phyloP scores from a whole-genome alignment of 1,284 basidiomycete species.

The Trichosporon faecale region DNA sequence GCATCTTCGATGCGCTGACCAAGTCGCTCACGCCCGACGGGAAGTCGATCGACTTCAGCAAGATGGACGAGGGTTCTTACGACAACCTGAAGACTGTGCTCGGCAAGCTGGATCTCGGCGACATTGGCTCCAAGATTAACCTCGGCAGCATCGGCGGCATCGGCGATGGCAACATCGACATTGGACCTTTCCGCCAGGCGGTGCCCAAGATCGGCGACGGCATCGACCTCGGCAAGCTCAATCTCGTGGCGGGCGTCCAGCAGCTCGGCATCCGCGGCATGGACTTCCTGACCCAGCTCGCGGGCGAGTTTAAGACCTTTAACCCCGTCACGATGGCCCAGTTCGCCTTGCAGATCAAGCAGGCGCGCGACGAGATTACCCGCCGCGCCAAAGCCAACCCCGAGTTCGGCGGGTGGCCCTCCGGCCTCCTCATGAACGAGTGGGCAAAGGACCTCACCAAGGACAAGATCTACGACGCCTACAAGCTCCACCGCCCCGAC shows the following conservation, averaged over 20 bases:
- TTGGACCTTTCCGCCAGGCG: not conserved
- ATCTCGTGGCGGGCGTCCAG: not conserved
- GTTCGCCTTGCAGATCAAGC: not conserved
- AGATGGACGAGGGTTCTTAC: not conserved
- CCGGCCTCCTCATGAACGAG: not conserved
- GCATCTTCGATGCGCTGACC: not conserved
- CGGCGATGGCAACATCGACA: not conserved
- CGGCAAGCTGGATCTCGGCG: not conserved
- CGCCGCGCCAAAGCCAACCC: not conserved
- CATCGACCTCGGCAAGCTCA: not conserved
- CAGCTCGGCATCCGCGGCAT: not conserved
- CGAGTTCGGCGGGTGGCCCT: conserved; percentile 1
- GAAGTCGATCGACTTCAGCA: not conserved
- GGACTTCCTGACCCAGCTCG: not conserved
- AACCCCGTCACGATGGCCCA: not conserved
- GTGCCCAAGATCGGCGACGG: not conserved
- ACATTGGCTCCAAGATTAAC: not conserved
- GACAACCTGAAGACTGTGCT: not conserved
- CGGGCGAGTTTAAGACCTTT: not conserved
- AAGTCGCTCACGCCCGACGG: not conserved
- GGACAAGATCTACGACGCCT: not conserved
- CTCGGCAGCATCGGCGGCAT: not conserved
- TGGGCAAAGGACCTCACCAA: not conserved
- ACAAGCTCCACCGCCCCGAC: not conserved
- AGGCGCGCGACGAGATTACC: not conserved